Evolutionary conservation across 805 yeast genomes (phyloP), one percentile per base, ranked within the genome.

Genomic region (Lipomyces spencermartinsiae): DNA sequence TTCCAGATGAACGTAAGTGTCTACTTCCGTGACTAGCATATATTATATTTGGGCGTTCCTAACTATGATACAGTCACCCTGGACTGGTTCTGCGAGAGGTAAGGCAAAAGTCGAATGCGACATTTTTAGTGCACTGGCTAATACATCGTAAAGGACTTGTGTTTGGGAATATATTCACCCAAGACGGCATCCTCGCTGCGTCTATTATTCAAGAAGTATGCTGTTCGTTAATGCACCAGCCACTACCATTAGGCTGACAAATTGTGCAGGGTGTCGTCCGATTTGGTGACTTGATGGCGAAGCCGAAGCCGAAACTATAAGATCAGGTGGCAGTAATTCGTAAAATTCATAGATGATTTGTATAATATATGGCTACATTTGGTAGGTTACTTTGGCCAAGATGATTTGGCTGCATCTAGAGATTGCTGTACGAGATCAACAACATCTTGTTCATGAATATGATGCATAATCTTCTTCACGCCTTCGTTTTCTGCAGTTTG

Each of bases 321-420:
- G 14, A 16, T 19, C 19, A 16, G 4, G 3, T 16, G 22, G 49
- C 9, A 43, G 49, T 43, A 43, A 37, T 37, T 12, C 16, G 4
- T 37, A 37, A 35, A 16, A 37, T 37, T 37, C 43, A 37, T 37
- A 37, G 16, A 37, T 37, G 49, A 8, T n/a, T n/a, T 43, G 49
- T 9, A 22, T 43, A 43, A n/a, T n/a, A 43, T 43, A 43, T 55
- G 37, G 34, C 10, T 31, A 53, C 10, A 77, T 54, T 29, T 75
- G 65, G 66, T 78, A 79, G 78, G 77, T 76, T 10, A 75, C 49
- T 53, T 71, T 68, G 53, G 35, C 49, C 22, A 61, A 58, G 29
- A 43, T 64, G 25, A 43, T 55, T 33, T 59, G n/a, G 10, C 25
- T 10, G 12, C 16, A 16, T 10, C 19, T 16, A 35, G 7, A 25